Base-by-base conservation (phyloP, 345 rosid species). In the Gossypioides kirkii region DNA sequence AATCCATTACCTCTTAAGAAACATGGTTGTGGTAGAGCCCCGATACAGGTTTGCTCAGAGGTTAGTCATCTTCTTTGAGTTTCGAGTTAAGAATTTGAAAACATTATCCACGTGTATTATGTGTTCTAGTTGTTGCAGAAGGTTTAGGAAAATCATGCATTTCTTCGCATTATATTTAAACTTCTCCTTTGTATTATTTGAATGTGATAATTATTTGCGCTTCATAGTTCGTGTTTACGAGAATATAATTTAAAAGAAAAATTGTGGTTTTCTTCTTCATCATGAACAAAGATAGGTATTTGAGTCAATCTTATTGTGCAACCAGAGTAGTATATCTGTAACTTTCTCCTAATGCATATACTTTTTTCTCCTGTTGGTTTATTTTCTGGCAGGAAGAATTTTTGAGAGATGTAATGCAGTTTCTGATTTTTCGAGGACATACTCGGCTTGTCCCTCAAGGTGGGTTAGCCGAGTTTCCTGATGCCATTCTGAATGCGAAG, bases 11-110 rank as follows among this genome's bases (percentile, higher is more conserved):
- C 99, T 69, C 84, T 96, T 58, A 96, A 91, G 84, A 96, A 96
- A 82, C 99, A 96, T 76, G 97, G 96, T 54, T 96, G 99, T 85
- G 97, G 93, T 28, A 90, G 99, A 88, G 86, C 96, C 50, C 97
- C 97, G 38, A 89, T 96, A 71, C 99, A 90, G 77, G 90, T 36
- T 74, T 96, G 99, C 89, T 84, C 96, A 54, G 99, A 96, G 99
- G 99, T 92, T 79, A 70, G 80, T 74, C 47, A 46, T 16, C 54
- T 54, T 67, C 50, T 46, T 13, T n/a, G 70, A 22, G 16, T 52
- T 58, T 69, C 50, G 46, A 10, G 61, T n/a, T 50, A 7, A 63
- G 41, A 66, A 67, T 71, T 58, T 71, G 42, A 43, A 1, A 17
- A 50, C 50, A 28, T 69, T 50, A 41, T 50, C 41, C 16, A 10